Base-by-base conservation (phyloP, 768 basidiomycete species). In the Psilocybe subaeruginosa region DNA sequence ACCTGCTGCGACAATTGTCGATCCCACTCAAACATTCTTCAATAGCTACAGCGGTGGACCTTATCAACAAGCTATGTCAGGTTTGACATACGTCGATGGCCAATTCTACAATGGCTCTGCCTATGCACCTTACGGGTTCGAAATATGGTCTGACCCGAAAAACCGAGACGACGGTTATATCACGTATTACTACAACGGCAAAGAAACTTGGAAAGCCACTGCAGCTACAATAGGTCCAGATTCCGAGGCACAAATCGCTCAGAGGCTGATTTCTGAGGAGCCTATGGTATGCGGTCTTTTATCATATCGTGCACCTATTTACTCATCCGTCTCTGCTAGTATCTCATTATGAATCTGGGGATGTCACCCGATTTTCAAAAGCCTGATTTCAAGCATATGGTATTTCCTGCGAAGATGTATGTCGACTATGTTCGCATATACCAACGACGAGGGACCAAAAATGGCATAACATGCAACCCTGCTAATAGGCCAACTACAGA, bases 371-470 rank as follows among this genome's bases (percentile, higher is more conserved):
- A 81, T 43, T 95, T 96, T 80, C 92, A 95, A 69, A 66, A 72
- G 52, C 85, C 86, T 59, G 88, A 95, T 73, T 94, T 80, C 68
- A 78, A 78, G 64, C 78, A 93, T 68, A 77, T 98, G 56, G 68
- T 73, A 50, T 97, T 95, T 80, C 97, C 96, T 0, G 79, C 83
- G 6, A 77, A 82, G 61, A 91, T 97, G 91, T 85, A 84, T 61
- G 76, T 99, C 64, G 97, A 98, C 73, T 98, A 97, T 67, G 84
- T 99, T 23, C 87, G 94, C 39, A 82, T 96, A 54, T 93, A 94
- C 66, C 95, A 97, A 76, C 85, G 89, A 37, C 71, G 85, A 19
- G 94, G 89, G 8, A 70, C 85, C n/a, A 76, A 85, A 64, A 79
- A 89, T 57, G 88, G 84, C 8, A 67, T 93, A 37, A 88, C 90